Conservation (phyloP, 164 flowering plant species). For the Kalanchoe fedtschenkoi region DNA sequence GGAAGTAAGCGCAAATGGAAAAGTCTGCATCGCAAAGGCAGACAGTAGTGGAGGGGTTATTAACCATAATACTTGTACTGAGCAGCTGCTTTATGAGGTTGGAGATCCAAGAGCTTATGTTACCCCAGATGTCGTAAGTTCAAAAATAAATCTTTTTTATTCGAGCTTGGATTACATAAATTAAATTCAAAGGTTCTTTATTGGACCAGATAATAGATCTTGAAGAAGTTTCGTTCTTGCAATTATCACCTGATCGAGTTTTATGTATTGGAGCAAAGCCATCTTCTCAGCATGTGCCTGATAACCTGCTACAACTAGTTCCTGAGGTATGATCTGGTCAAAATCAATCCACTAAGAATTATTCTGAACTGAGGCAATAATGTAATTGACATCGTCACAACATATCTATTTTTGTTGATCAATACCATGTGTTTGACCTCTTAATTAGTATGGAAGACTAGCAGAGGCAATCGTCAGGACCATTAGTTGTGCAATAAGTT, state of each 20-base stretch:
- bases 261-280: conserved; percentile 71
- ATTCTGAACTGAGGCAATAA: background rate
- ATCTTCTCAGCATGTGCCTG: conserved; percentile 35
- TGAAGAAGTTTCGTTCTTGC: conserved; percentile 53
- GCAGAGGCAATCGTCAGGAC: no score
- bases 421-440: background rate
- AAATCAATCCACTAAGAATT: background rate
- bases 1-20: conserved; percentile 65
- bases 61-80: conserved; percentile 69
- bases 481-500: no score
- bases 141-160: background rate
- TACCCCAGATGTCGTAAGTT: conserved; percentile 87
- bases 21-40: conserved; percentile 64
- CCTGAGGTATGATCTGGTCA: conserved; percentile 47
- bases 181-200: background rate
- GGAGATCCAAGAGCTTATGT: conserved; percentile 82
- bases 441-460: background rate
- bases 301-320: conserved; percentile 62
- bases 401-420: background rate
- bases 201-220: conserved; percentile 58
- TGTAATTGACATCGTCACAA: background rate
- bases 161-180: background rate
- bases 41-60: conserved; percentile 74
- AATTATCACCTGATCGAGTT: conserved; percentile 54
- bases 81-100: conserved; percentile 94